Evolutionary conservation across 345 rosid species (phyloP).

Genomic region (Schrenkiella parvula): DNA sequence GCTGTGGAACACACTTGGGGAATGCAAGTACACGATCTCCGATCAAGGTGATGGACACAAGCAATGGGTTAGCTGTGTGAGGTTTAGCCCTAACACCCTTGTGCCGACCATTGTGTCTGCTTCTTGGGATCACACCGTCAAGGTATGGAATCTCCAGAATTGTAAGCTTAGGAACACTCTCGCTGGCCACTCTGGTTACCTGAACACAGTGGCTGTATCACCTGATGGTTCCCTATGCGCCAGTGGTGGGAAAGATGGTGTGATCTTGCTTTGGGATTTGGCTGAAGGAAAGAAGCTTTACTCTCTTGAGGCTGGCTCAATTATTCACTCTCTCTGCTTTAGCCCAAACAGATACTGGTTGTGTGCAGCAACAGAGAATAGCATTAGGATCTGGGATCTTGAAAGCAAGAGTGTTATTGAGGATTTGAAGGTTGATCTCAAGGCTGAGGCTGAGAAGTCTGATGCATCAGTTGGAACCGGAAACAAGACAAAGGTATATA

Average conservation of each 20-base stretch:
- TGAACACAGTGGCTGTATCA: too few relatives aligned
- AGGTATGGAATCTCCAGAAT: too few relatives aligned
- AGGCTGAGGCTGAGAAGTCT: slow-evolving; percentile 76
- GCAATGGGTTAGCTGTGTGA: slow-evolving; percentile 90
- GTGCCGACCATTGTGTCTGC: slow-evolving; percentile 87
- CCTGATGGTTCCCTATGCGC: too few relatives aligned
- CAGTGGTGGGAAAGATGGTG: too few relatives aligned
- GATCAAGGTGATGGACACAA: slow-evolving; percentile 62
- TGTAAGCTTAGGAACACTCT: too few relatives aligned
- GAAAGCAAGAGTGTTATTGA: slow-evolving; percentile 91
- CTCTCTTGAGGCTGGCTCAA: slow-evolving; percentile 42
- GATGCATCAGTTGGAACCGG: slow-evolving; percentile 41
- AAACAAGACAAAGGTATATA: slow-evolving; percentile 59
- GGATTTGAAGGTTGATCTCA: slow-evolving; percentile 90
- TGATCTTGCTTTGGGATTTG: too few relatives aligned
- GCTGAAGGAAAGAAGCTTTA: too few relatives aligned
- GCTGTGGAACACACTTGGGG: slow-evolving; percentile 91
- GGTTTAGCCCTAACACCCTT: slow-evolving; percentile 65
- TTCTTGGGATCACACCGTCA: too few relatives aligned
- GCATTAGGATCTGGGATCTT: slow-evolving; percentile 94
- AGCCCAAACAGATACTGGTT: slow-evolving; percentile 97
- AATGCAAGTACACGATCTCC: slow-evolving; percentile 87
- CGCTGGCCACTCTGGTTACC: too few relatives aligned
- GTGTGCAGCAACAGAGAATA: slow-evolving; percentile 83
- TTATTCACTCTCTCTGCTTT: slow-evolving; percentile 71